phyloP scores from a whole-genome alignment of 768 basidiomycete species.

The Dictyophora rubrovolvata region DNA sequence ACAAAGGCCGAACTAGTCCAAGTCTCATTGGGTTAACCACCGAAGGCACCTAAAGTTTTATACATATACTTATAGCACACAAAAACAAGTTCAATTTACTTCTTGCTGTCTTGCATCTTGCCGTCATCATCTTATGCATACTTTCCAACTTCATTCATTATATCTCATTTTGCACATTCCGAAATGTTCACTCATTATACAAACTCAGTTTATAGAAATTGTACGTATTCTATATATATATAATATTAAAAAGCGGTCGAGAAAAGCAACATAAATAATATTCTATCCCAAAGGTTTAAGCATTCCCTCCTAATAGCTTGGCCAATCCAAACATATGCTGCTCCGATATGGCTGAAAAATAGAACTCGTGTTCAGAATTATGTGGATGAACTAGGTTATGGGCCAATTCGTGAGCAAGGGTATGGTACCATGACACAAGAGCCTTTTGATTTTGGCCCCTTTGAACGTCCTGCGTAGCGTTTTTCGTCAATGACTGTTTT shows the following conservation, averaged over 20 bases:
- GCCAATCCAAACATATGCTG: conserved; percentile 26
- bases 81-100: not conserved
- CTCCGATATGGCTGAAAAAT: conserved; percentile 86
- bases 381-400: conserved; percentile 84
- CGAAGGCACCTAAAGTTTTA: not conserved
- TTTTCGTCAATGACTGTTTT: conserved; percentile 5
- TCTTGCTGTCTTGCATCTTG: not conserved
- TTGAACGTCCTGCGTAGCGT: conserved; percentile 64
- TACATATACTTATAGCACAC: not conserved
- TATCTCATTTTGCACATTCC: not conserved
- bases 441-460: conserved; percentile 47
- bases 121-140: not conserved
- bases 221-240: not conserved
- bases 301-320: conserved; percentile 9
- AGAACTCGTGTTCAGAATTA: conserved; percentile 90
- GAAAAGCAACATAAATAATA: not conserved
- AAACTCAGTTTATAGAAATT: not conserved
- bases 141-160: not conserved
- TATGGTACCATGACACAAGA: conserved; percentile 85
- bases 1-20: not conserved
- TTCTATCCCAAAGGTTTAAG: not conserved
- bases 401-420: conserved; percentile 86
- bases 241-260: not conserved
- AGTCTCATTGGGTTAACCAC: not conserved
- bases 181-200: too few relatives aligned